phyloP scores from a whole-genome alignment of 2,329 filamentous ascomycete species.

The Amphichorda felina region DNA sequence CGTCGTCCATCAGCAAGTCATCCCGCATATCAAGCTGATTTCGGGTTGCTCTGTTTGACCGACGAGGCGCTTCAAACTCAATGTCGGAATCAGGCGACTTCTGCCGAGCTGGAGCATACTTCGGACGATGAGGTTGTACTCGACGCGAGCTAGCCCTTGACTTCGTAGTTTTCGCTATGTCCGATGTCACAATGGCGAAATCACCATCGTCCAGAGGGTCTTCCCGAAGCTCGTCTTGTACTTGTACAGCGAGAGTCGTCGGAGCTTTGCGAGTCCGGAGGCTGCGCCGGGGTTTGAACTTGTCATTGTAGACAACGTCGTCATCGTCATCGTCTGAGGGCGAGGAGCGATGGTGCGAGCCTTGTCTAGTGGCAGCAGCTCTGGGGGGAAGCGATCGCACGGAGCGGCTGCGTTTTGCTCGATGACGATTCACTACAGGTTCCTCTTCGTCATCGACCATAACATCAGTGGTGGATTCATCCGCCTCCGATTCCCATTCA shows the following conservation, averaged over 20 bases:
- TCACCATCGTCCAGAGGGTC: conserved; percentile 2
- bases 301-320: too few species aligned
- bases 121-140: neutral
- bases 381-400: neutral
- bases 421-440: conserved; percentile 2
- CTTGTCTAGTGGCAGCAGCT: neutral
- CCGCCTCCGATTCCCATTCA: conserved; percentile 14
- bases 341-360: neutral
- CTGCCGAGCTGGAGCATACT: neutral
- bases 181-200: conserved; percentile 20
- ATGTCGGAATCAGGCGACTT: conserved; percentile 29
- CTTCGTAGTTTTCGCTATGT: conserved; percentile 10
- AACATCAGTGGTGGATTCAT: conserved; percentile 11
- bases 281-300: conserved; percentile 1
- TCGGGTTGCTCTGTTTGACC: conserved; percentile 34
- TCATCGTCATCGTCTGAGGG: neutral
- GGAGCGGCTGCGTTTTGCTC: neutral
- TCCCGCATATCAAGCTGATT: conserved; percentile 36
- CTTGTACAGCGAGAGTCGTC: neutral
- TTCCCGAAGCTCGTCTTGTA: neutral
- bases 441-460: conserved; percentile 13
- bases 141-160: neutral
- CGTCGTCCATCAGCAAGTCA: conserved; percentile 43
- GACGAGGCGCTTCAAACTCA: conserved; percentile 38
- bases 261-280: neutral